Evolutionary conservation across 1,284 basidiomycete genomes (phyloP), one percentile per base, ranked within the genome.

Genomic region (Leccinum pachyderme): DNA sequence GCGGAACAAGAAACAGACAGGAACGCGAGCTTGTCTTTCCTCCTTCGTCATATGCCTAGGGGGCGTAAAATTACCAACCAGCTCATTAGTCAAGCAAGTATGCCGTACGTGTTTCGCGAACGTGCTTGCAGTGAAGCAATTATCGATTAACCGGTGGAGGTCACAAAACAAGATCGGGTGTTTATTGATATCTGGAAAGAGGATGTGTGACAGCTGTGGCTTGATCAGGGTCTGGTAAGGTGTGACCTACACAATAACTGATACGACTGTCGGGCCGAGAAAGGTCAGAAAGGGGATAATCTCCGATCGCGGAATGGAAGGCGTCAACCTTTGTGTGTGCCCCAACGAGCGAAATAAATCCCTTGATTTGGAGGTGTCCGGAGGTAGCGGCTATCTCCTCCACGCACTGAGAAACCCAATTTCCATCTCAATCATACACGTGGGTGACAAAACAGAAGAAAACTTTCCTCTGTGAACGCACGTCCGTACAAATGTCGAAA

Each of bases 291-390:
- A 61, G 43, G 59, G 49, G 47, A 43, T 41, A 46, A 53, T 52
- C n/a, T 61, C 55, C 50, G 45, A 61, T 61, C 41, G 32, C 8
- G 52, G 54, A 60, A 60, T 49, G 49, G 53, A 66, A 59, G 58
- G 8, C 3, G 6, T 31, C 37, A 76, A 88, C 91, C 76, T 87
- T 91, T 15, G 89, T 87, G 54, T 80, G 73, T 29, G 86, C 80
- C 4, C 91, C 91, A 25, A 83, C 79, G 7, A 93, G 75, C 66
- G 90, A 90, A 57, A 95, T 83, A 65, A 95, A 95, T 1, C 93
- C 93, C 57, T 88, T 76, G 3, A 93, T 71, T 45, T 71, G 79
- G 63, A 87, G 72, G 7, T 74, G 73, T n/a, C 75, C 85, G 13
- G 71, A 75, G 18, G 67, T 69, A 5, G 78, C 73, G 31, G 82